Percentiles rank a stretch among this genome's conserved stretches.
phyloP scores from a whole-genome alignment of 371 early-diverging fungal species.

The Mucor circinelloides region DNA sequence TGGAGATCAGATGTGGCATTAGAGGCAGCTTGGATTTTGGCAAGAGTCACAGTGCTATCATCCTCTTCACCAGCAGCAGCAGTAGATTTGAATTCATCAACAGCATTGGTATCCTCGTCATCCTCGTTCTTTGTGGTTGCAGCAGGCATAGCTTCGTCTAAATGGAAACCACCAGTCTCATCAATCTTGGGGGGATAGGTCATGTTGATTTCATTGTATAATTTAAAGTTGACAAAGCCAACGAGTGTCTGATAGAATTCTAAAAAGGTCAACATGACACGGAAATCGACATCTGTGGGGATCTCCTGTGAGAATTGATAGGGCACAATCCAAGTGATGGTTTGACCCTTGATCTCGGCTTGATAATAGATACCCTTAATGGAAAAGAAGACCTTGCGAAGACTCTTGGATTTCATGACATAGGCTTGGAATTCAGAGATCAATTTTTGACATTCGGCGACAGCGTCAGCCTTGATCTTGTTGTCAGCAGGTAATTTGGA shows the following conservation, averaged over 20 bases:
- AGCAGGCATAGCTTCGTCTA: constrained; percentile 59
- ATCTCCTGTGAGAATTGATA: constrained; percentile 90
- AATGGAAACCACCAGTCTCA: constrained; percentile 74
- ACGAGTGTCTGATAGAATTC: constrained; percentile 92
- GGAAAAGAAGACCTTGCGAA: constrained; percentile 90
- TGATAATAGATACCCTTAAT: constrained; percentile 99
- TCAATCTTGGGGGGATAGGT: constrained; percentile 90
- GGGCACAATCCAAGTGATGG: constrained; percentile 94
- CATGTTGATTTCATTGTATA: constrained; percentile 85
- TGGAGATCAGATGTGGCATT: constrained; percentile 55
- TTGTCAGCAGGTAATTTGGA: constrained; percentile 83
- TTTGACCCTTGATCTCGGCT: constrained; percentile 93
- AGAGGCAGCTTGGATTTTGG: constrained; percentile 60
- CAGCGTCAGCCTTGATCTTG: constrained; percentile 61
- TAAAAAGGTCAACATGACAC: constrained; percentile 95
- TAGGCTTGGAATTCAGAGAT: constrained; percentile 92
- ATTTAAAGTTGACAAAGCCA: constrained; percentile 94
- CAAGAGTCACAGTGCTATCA: constrained; percentile 50
- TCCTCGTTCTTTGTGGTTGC: constrained; percentile 7
- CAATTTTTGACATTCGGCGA: constrained; percentile 81
- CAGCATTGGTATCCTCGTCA: constrained; percentile 35
- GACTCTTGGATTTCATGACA: constrained; percentile 74
- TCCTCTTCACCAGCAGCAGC: constrained; percentile 40
- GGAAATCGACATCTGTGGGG: constrained; percentile 95
- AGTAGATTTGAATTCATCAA: constrained; percentile 54